These are phyloP conservation scores for Cryomyces minteri DNA, from an alignment of 495 filamentous ascomycete genomes.

Conservation along the genomic window DNA sequence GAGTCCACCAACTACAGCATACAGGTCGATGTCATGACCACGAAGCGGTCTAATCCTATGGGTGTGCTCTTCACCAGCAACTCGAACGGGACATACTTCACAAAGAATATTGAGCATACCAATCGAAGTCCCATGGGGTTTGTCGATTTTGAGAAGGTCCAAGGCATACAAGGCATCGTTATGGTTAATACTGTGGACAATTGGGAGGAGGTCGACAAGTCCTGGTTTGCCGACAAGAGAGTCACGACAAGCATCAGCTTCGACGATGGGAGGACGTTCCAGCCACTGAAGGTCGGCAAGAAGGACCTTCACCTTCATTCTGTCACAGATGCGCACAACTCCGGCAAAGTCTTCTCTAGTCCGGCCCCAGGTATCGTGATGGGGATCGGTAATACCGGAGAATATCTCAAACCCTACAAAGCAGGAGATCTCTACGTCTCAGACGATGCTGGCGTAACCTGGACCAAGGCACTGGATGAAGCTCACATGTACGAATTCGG, in stretches of 20 bases:
- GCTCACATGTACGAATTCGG: constrained; percentile 93
- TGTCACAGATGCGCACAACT: constrained; percentile 59
- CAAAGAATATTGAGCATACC: constrained; percentile 72
- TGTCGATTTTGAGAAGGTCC: constrained; percentile 88
- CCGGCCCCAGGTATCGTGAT: constrained; percentile 83
- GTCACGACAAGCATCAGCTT: constrained; percentile 71
- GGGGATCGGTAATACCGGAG: constrained; percentile 79
- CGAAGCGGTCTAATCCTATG: constrained; percentile 42
- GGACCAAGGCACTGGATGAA: constrained; percentile 53
- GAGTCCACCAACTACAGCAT: constrained; percentile 96
- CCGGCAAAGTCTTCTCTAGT: constrained; percentile 81
- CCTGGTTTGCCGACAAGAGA: constrained; percentile 35
- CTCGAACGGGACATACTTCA: constrained; percentile 91
- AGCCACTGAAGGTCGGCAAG: constrained; percentile 38
- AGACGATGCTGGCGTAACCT: constrained; percentile 76
- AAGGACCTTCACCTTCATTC: constrained; percentile 70
- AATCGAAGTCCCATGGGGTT: constrained; percentile 53
- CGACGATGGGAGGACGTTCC: constrained; percentile 73
- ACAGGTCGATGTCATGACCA: constrained; percentile 79
- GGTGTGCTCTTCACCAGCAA: constrained; percentile 85
- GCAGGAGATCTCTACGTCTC: constrained; percentile 72
- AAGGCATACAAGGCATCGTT: constrained; percentile 76
- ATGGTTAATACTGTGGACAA: constrained; percentile 83
- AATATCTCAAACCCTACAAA: constrained; percentile 41
- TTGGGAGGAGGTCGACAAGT: constrained; percentile 49